Evolutionary conservation across 805 yeast genomes (phyloP), one percentile per base, ranked within the genome.

Genomic region (Metschnikowia continentalis): DNA sequence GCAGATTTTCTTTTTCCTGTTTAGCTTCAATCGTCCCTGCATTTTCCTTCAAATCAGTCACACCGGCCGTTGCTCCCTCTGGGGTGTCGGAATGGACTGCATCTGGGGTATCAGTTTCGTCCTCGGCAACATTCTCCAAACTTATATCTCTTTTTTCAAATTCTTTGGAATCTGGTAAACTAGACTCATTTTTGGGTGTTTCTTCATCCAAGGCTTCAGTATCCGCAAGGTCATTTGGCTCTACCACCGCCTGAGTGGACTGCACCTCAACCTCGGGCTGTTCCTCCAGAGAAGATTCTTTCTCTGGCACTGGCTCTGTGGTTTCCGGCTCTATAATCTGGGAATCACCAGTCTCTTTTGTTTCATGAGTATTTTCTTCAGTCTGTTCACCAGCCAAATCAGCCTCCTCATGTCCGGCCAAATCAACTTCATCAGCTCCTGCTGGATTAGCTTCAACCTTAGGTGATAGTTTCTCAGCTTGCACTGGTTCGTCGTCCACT

Each of bases 1-100:
- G 50, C 20, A 46, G 49, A 20, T 61, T 58, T 44, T 50, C 57
- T 20, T 54, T 57, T 17, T 51, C 56, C 30, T 52, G 42, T 7
- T 19, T 46, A 22, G 42, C 38, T 32, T 15, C 43, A 14, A 35
- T 42, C 4, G 41, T n/a, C 35, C 37, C 39, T 8, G 47, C 42
- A 10, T 43, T 48, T 7, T 40, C 45, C 22, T 14, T 26, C 30
- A 26, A 32, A 6, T 14, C 30, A 13, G 10, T 11, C 10, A 7
- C 38, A 5, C 20, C 46, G 38, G 37, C 22, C 3, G 20, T n/a
- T 20, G 26, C 40, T 14, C 41, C 46, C 5, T 39, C 20, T 3
- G 37, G 11, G 14, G 32, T 5, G n/a, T 35, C 39, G 6, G 39
- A 11, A 7, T 23, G 26, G 13, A 15, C 23, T 26, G 38, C 42